Percentiles rank a stretch among this genome's conserved stretches.
Conservation (phyloP, 345 rosid species). For the Arabidopsis suecica region DNA sequence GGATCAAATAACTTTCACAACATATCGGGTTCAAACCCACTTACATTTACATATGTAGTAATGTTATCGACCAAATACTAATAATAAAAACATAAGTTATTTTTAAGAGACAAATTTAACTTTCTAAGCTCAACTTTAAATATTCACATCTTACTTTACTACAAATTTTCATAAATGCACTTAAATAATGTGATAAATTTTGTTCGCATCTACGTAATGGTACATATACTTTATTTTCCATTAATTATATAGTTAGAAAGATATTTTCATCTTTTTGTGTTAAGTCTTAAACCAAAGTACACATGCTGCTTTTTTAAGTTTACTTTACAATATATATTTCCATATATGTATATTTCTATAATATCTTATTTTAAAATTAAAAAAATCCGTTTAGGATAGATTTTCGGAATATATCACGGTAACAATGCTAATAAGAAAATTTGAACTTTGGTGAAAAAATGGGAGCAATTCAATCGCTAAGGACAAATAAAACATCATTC, state of each 20-base stretch:
- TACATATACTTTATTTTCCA: no score
- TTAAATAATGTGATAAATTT: not conserved
- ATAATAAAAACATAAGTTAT: no score
- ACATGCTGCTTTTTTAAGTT: not conserved
- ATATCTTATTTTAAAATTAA: no score
- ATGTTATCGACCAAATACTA: not conserved
- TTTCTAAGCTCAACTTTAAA: not conserved
- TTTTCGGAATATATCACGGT: not conserved
- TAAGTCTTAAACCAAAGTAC: not conserved
- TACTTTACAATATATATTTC: no score
- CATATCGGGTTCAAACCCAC: no score
- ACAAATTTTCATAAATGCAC: not conserved
- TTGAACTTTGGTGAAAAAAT: not conserved
- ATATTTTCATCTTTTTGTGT: not conserved
- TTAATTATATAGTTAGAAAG: no score
- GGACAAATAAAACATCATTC: no score
- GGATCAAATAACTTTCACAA: no score
- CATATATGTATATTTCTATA: no score
- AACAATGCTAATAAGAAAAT: not conserved
- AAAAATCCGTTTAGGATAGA: no score
- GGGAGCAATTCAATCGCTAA: not conserved
- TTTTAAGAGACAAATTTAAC: not conserved
- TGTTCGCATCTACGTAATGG: not conserved
- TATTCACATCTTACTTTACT: not conserved
- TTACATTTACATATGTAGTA: no score